Evolutionary conservation across 345 rosid genomes (phyloP), one percentile per base, ranked within the genome.

Genomic region (Sisymbrium altissimum): DNA sequence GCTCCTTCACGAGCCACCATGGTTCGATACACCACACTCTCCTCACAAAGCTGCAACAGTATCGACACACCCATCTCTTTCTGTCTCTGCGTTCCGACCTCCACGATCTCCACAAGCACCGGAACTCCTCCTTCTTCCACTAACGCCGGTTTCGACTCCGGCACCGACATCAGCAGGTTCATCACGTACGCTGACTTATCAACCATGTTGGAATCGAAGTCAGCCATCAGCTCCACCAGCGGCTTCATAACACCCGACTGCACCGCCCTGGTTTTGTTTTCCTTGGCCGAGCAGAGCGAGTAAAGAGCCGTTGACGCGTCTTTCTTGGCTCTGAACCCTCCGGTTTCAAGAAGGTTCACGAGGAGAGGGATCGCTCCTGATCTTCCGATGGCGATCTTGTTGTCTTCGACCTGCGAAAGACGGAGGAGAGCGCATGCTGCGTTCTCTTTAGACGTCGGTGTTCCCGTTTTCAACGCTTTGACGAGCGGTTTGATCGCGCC

Each of bases 1-100:
- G 94, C 96, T 57, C 98, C 98, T 82, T 93, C 98, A 27, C 97
- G 89, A 35, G 85, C 84, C 73, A 93, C 94, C 96, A 87, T 66
- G 7, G 89, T 80, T 43, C 97, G 78, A 74, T 84, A 80, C 46
- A 79, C 75, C 45, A 78, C 78, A 75, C 83, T 91, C 10, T 87
- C 91, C 41, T 93, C 96, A 72, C 35, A 91, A 0, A 93, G 69
- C 80, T 81, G 85, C 18, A 91, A 62, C 43, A 93, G 74, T 7
- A 91, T 82, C 29, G 82, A 82, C 21, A 78, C 91, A 58, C 86
- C 88, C 60, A 88, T 85, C 81, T 93, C 97, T 82, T 91, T 93
- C 79, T 91, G 98, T 62, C 96, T 75, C 69, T 84, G 92, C 0
- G 97, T 81, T 14, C 98, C 98, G 1, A 73, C 90, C 70, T 93